Evolutionary conservation across 805 yeast species (phyloP).

Genomic region (Saturnispora mendoncae): DNA sequence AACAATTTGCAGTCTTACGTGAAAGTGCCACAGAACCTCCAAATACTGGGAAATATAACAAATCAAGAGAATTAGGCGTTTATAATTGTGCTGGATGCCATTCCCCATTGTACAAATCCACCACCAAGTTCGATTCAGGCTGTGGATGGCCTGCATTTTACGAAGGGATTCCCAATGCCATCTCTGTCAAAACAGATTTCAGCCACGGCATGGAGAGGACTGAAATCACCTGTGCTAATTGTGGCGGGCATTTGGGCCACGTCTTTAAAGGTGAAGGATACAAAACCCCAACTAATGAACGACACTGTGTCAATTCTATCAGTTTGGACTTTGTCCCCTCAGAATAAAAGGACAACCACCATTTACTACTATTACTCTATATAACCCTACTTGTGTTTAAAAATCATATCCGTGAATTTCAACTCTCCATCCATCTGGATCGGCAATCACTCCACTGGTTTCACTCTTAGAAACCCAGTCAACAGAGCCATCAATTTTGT

Average conservation of each 20-base stretch:
- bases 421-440: slow-evolving; percentile 86
- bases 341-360: no score
- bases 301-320: slow-evolving; percentile 92
- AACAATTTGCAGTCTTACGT: slow-evolving; percentile 71
- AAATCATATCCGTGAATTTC: slow-evolving; percentile 42
- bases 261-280: slow-evolving; percentile 92
- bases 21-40: slow-evolving; percentile 68
- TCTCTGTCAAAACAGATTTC: slow-evolving; percentile 50
- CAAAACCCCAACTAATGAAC: slow-evolving; percentile 73
- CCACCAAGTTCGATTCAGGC: slow-evolving; percentile 77
- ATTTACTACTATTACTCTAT: no score
- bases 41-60: slow-evolving; percentile 49
- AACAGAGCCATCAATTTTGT: slow-evolving; percentile 39
- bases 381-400: no score
- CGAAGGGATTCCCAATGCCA: slow-evolving; percentile 77
- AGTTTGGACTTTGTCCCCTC: slow-evolving; percentile 52
- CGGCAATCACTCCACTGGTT: slow-evolving; percentile 63
- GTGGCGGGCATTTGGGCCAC: slow-evolving; percentile 96
- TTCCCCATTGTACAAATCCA: slow-evolving; percentile 67
- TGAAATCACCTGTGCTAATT: slow-evolving; percentile 79
- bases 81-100: slow-evolving; percentile 85
- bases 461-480: slow-evolving; percentile 52
- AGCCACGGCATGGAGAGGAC: slow-evolving; percentile 73
- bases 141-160: slow-evolving; percentile 99
- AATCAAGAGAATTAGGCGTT: slow-evolving; percentile 45